Evolutionary conservation across 2,329 filamentous ascomycete species (phyloP).

Genomic region (Nakataea oryzae): DNA sequence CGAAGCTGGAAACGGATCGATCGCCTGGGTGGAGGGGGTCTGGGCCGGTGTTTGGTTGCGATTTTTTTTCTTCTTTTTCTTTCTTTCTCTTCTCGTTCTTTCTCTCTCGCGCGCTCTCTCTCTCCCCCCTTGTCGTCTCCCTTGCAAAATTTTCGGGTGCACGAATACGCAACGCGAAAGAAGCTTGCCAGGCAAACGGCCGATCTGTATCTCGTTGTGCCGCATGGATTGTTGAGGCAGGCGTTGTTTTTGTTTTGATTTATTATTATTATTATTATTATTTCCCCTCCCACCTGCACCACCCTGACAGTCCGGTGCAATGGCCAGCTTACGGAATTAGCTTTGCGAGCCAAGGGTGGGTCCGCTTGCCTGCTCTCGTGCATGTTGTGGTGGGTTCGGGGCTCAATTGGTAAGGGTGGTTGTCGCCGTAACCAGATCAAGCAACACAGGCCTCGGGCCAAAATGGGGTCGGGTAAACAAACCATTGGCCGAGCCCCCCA

Average conservation of each 20-base stretch:
- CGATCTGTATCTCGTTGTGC: no score
- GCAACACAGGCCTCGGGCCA: neutral
- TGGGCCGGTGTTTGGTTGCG: no score
- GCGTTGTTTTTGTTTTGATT: no score
- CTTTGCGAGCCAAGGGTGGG: neutral
- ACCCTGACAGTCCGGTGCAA: neutral
- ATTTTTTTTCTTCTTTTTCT: neutral
- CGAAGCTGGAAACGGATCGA: neutral
- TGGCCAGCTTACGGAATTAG: neutral
- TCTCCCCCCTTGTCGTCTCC: no score
- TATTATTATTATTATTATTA: no score
- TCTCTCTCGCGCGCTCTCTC: no score
- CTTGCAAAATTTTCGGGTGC: no score
- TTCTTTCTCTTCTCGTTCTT: neutral
- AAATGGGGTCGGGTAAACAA: conserved; percentile 17
- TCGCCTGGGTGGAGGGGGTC: neutral
- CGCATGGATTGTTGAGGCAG: no score
- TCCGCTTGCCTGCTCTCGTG: neutral
- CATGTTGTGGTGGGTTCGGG: no score
- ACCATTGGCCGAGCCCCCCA: conserved; percentile 10
- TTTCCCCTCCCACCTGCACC: no score
- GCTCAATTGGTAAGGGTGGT: neutral
- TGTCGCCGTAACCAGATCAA: neutral
- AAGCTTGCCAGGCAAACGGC: no score
- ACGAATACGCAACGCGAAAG: no score